These are phyloP conservation scores for Spergularia bocconei DNA, from an alignment of 148 eudicot species.

Conservation along the genomic window DNA sequence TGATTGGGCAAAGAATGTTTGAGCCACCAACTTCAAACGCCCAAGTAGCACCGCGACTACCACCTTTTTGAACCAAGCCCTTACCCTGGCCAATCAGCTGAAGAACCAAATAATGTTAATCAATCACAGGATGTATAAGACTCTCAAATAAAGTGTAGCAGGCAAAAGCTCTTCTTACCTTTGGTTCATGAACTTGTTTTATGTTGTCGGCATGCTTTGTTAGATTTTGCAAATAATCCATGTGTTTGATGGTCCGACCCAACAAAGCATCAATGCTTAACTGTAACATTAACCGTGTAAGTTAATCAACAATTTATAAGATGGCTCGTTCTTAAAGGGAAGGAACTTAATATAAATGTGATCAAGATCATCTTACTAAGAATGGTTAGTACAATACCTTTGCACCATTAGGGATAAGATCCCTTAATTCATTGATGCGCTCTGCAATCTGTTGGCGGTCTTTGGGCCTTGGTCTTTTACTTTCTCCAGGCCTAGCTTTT, in stretches of 20 bases:
- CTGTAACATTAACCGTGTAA: constrained; percentile 37
- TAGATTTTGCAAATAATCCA: constrained; percentile 69
- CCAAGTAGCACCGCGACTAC: constrained; percentile 55
- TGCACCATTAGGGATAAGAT: constrained; percentile 73
- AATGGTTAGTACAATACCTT: constrained; percentile 46
- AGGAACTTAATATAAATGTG: not conserved
- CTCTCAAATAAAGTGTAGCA: not conserved
- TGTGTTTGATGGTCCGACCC: constrained; percentile 66
- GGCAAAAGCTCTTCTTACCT: constrained; percentile 41
- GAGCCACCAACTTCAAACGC: constrained; percentile 61
- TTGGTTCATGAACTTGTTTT: constrained; percentile 42
- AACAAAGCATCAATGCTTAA: constrained; percentile 73
- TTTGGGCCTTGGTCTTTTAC: constrained; percentile 70
- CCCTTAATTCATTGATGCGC: constrained; percentile 72
- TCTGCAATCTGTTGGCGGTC: constrained; percentile 81
- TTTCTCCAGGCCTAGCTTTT: constrained; percentile 65
- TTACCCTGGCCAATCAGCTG: constrained; percentile 33
- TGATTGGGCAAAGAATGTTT: constrained; percentile 54
- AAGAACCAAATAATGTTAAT: constrained; percentile 4
- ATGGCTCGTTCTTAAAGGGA: not conserved
- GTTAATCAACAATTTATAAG: constrained; percentile 11
- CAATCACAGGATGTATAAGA: too few relatives aligned
- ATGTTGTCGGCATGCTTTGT: constrained; percentile 58
- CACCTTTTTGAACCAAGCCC: constrained; percentile 20
- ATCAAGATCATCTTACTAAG: not conserved